These are phyloP conservation scores for Schwanniomyces occidentalis DNA, from an alignment of 805 yeast genomes.

Conservation along the genomic window DNA sequence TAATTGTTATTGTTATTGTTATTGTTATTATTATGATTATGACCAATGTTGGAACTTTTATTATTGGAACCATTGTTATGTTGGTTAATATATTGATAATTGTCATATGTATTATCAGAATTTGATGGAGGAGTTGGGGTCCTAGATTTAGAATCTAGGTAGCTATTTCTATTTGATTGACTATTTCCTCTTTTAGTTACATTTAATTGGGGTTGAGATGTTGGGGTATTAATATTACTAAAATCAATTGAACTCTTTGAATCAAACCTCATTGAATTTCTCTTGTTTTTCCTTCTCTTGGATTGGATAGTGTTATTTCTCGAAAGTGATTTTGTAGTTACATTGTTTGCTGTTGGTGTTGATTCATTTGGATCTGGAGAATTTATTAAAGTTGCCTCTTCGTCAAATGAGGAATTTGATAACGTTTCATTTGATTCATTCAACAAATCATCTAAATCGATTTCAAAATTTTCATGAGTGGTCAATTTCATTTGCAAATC, in stretches of 20 bases:
- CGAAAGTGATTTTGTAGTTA: conserved; percentile 7
- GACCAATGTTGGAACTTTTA: conserved; percentile 3
- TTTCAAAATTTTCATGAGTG: conserved; percentile 25
- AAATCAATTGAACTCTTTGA: conserved; percentile 21
- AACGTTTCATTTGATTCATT: conserved; percentile 33
- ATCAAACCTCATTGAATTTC: conserved; percentile 33
- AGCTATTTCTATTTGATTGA: background rate
- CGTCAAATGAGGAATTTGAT: conserved; percentile 32
- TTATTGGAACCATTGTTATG: conserved; percentile 3
- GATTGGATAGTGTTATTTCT: conserved; percentile 19
- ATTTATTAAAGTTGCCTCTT: conserved; percentile 28
- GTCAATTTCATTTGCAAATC: conserved; percentile 32
- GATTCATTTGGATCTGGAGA: conserved; percentile 14
- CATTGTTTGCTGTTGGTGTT: background rate
- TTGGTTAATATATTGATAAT: background rate
- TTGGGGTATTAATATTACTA: conserved; percentile 16
- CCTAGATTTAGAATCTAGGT: conserved; percentile 11
- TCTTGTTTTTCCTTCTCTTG: conserved; percentile 33
- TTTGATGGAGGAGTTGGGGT: conserved; percentile 29
- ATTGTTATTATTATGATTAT: conserved; percentile 7
- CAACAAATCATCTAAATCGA: conserved; percentile 37
- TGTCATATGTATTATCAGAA: conserved; percentile 3
- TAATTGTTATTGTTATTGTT: conserved; percentile 7
- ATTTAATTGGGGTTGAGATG: conserved; percentile 17
- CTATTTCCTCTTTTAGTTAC: conserved; percentile 16